phyloP scores from a whole-genome alignment of 805 yeast species.

The Tetrapisispora phaffii region DNA sequence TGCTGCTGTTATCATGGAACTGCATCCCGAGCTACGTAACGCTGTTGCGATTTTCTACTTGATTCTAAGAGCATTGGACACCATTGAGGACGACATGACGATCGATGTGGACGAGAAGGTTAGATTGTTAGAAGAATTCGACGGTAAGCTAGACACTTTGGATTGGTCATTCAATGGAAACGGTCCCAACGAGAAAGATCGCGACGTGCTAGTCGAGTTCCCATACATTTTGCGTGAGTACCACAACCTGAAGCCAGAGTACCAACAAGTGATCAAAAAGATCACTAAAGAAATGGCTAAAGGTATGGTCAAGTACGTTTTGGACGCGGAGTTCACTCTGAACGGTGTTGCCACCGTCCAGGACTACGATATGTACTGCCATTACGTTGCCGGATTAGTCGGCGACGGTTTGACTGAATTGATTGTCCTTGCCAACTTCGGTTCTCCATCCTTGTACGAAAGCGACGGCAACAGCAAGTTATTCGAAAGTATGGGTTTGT shows the following conservation, averaged over 20 bases:
- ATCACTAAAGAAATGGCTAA: slow-evolving; percentile 86
- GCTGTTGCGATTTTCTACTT: slow-evolving; percentile 78
- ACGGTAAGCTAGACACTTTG: slow-evolving; percentile 46
- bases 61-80: slow-evolving; percentile 82
- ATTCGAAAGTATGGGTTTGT: slow-evolving; percentile 85
- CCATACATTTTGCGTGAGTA: slow-evolving; percentile 59
- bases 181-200: slow-evolving; percentile 71
- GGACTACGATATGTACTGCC: slow-evolving; percentile 88
- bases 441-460: slow-evolving; percentile 38
- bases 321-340: slow-evolving; percentile 66
- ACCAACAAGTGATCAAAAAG: slow-evolving; percentile 69
- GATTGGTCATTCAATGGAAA: slow-evolving; percentile 80
- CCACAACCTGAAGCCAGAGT: slow-evolving; percentile 62
- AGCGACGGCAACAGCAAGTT: slow-evolving; percentile 39
- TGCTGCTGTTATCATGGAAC: slow-evolving; percentile 85
- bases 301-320: slow-evolving; percentile 93
- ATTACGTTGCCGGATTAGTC: slow-evolving; percentile 94
- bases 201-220: slow-evolving; percentile 70
- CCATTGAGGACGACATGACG: slow-evolving; percentile 94
- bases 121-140: slow-evolving; percentile 62
- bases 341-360: slow-evolving; percentile 69
- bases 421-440: slow-evolving; percentile 67
- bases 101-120: slow-evolving; percentile 62
- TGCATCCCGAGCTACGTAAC: slow-evolving; percentile 80
- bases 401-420: slow-evolving; percentile 91